Conservation (phyloP, 805 yeast species). For the Scheffersomyces stipitis region DNA sequence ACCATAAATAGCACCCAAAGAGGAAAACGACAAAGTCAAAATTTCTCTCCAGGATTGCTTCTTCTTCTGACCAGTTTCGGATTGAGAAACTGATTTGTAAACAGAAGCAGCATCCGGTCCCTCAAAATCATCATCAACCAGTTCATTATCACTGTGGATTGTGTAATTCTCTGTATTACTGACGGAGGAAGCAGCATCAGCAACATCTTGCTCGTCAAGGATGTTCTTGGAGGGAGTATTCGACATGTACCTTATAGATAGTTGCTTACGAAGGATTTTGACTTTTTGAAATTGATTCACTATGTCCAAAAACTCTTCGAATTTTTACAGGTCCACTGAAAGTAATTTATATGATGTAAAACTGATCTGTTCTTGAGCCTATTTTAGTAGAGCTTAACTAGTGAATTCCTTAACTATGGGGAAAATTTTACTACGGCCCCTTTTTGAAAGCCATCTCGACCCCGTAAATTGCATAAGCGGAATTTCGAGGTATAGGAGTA, state of each 20-base stretch:
- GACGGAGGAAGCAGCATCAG: slow-evolving; percentile 16
- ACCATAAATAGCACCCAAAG: slow-evolving; percentile 64
- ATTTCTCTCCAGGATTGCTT: slow-evolving; percentile 21
- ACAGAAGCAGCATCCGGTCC: slow-evolving; percentile 7
- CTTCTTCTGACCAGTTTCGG: background rate
- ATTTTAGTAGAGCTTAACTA: too few relatives aligned
- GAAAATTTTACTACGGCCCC: too few relatives aligned
- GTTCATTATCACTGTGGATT: background rate
- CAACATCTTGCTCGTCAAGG: slow-evolving; percentile 7
- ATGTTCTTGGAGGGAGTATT: background rate
- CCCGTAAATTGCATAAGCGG: too few relatives aligned
- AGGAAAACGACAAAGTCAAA: slow-evolving; percentile 37
- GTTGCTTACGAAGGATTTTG: too few relatives aligned
- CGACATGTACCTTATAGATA: background rate
- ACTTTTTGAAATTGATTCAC: too few relatives aligned
- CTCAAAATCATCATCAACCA: slow-evolving; percentile 9
- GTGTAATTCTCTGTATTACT: slow-evolving; percentile 15
- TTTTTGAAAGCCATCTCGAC: too few relatives aligned
- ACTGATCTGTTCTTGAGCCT: too few relatives aligned
- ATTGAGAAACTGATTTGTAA: background rate
- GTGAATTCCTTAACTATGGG: too few relatives aligned
- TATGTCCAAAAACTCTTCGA: too few relatives aligned
- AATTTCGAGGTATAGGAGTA: too few relatives aligned
- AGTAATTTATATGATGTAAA: too few relatives aligned
- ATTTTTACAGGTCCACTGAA: too few relatives aligned